phyloP scores from a whole-genome alignment of 108 stramenopile species.

The Hondaea fermentalgiana region DNA sequence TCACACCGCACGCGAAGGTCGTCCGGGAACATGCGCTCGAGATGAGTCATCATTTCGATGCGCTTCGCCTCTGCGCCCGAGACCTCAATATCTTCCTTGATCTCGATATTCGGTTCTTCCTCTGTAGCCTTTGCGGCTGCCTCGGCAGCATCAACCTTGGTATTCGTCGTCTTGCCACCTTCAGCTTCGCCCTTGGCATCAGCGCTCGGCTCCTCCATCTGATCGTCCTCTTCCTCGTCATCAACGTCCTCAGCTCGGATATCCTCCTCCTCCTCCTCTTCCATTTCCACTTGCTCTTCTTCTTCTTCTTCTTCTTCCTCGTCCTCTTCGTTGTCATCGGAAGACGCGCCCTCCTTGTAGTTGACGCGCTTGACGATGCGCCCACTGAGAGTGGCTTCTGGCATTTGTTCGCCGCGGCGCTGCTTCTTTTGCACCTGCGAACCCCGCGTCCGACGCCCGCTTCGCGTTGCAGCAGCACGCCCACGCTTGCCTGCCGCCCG shows the following conservation, averaged over 20 bases:
- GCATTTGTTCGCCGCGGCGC: neutral
- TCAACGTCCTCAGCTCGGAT: neutral
- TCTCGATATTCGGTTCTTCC: neutral
- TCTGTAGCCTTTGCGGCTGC: neutral
- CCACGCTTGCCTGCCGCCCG: neutral
- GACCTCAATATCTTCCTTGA: constrained; percentile 9
- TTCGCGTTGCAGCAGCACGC: neutral
- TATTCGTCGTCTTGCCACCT: neutral
- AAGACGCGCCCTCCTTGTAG: neutral
- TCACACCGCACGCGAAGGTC: neutral
- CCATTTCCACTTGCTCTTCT: neutral
- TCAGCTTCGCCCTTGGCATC: no score
- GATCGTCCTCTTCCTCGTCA: neutral
- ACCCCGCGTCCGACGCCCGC: neutral
- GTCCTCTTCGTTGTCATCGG: neutral
- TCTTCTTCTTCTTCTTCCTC: neutral
- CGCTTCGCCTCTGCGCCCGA: neutral
- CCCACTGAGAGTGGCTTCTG: neutral
- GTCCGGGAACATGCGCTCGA: neutral
- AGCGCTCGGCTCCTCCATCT: neutral
- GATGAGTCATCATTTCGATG: neutral
- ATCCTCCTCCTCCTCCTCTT: neutral
- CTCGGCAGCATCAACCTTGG: neutral
- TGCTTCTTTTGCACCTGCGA: neutral
- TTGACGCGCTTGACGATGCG: neutral